Conservation (phyloP, 495 filamentous ascomycete species). For the Articulospora tetracladia region DNA sequence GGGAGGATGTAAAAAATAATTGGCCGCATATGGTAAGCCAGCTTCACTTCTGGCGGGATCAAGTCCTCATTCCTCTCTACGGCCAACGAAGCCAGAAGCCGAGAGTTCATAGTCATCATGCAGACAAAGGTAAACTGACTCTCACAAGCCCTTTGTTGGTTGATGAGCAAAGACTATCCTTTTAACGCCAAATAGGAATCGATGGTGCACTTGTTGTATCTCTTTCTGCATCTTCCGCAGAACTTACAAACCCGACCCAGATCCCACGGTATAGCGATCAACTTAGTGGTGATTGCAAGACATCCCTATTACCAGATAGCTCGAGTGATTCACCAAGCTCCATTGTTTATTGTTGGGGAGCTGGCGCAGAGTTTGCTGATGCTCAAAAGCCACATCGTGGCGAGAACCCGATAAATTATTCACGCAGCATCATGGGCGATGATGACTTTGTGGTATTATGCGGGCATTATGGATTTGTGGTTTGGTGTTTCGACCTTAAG, state of each 20-base stretch:
- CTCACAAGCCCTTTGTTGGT: background rate
- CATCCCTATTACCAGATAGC: background rate
- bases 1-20: background rate
- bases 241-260: background rate
- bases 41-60: background rate
- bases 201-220: background rate
- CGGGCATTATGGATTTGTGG: constrained; percentile 4
- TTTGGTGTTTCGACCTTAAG: constrained; percentile 21
- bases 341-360: background rate
- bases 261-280: constrained; percentile 5
- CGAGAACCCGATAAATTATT: background rate
- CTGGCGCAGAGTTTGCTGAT: background rate
- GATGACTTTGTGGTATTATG: constrained; percentile 20
- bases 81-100: background rate
- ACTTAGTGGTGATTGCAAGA: background rate
- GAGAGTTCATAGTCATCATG: background rate
- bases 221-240: background rate
- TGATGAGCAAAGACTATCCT: background rate
- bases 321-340: background rate
- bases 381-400: background rate
- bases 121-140: background rate
- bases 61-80: background rate
- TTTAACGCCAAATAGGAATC: background rate
- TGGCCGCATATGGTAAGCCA: background rate
- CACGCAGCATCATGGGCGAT: constrained; percentile 10